These are phyloP conservation scores for Melaleuca quinquenervia DNA, from an alignment of 345 rosid genomes.

Conservation along the genomic window DNA sequence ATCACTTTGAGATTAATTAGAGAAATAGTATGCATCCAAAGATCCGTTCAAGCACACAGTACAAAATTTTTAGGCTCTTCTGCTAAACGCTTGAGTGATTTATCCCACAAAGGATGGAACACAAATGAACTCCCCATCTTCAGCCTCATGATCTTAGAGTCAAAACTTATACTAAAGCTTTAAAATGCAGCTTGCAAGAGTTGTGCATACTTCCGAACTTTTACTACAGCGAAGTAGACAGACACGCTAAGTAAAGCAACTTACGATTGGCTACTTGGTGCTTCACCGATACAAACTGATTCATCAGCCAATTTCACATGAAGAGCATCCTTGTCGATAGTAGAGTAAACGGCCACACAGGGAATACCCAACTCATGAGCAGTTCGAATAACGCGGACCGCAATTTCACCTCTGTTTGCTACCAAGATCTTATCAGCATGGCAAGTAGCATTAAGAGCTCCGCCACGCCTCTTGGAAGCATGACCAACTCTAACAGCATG, in stretches of 20 bases:
- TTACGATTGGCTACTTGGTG: conserved; percentile 96
- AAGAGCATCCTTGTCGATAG: conserved; percentile 91
- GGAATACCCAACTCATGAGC: conserved; percentile 98
- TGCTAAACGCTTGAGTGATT: not conserved
- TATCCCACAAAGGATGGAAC: not conserved
- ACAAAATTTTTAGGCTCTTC: not conserved
- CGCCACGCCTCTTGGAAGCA: conserved; percentile 22
- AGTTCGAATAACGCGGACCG: conserved; percentile 88
- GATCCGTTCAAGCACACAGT: not conserved
- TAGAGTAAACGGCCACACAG: conserved; percentile 95
- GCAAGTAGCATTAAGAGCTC: conserved; percentile 52
- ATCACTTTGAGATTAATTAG: not conserved
- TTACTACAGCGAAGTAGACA: not conserved
- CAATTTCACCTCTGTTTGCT: conserved; percentile 95
- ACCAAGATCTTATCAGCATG: conserved; percentile 75
- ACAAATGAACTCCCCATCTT: not conserved
- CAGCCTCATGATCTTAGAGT: not conserved
- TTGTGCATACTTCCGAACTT: not conserved
- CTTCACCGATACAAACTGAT: conserved; percentile 97
- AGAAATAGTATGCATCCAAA: not conserved
- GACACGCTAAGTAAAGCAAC: conserved; percentile 9
- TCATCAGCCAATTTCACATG: conserved; percentile 96
- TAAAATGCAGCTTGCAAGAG: not conserved
- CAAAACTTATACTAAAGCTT: not conserved
- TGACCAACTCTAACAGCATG: conserved; percentile 17